phyloP scores from a whole-genome alignment of 176 grass and related monocot species.

The Oryza punctata region DNA sequence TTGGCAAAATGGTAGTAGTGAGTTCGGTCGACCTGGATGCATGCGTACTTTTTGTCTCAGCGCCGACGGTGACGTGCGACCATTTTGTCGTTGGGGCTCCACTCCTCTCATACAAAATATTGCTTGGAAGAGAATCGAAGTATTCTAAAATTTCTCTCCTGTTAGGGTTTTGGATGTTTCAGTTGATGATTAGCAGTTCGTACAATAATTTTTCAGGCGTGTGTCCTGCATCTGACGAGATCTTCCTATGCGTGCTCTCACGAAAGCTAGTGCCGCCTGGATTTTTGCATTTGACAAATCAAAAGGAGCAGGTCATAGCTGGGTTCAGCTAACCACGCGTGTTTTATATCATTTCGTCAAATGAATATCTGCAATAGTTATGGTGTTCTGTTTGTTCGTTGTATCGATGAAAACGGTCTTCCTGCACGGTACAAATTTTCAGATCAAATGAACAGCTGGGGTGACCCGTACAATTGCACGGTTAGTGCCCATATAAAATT shows the following conservation, averaged over 20 bases:
- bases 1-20: constrained; percentile 37
- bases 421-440: background rate
- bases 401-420: background rate
- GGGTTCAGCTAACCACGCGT: background rate
- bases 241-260: constrained; percentile 40
- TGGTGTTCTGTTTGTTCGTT: background rate
- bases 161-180: background rate
- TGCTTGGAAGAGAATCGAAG: constrained; percentile 41
- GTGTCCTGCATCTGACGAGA: constrained; percentile 8
- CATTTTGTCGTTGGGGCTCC: constrained; percentile 49
- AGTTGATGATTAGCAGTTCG: background rate
- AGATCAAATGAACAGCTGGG: background rate
- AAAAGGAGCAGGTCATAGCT: constrained; percentile 12
- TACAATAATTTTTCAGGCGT: background rate
- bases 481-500: too few relatives aligned
- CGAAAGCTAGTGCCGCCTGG: background rate
- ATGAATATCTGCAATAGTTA: background rate
- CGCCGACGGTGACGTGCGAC: constrained; percentile 60
- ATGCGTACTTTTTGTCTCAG: constrained; percentile 43
- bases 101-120: constrained; percentile 8
- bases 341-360: background rate
- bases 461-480: too few relatives aligned
- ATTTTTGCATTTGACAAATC: constrained; percentile 11
- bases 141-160: background rate
- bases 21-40: constrained; percentile 46